Evolutionary conservation across 495 filamentous ascomycete species (phyloP).

Genomic region (Polyplosphaeria fusca): DNA sequence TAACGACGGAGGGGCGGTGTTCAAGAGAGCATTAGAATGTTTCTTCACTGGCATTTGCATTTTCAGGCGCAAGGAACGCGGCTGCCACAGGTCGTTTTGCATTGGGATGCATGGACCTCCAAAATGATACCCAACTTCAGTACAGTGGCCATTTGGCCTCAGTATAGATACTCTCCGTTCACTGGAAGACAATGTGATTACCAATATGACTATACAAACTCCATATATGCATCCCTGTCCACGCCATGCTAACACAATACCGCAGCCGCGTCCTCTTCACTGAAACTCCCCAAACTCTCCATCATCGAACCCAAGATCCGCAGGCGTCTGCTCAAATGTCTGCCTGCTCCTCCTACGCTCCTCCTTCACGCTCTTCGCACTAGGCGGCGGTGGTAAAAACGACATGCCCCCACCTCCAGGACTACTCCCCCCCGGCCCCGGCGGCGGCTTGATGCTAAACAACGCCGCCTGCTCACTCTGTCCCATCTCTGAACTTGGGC

Average conservation of each 20-base stretch:
- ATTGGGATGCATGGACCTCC: too few species aligned
- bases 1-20: too few species aligned
- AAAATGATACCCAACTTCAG: too few species aligned
- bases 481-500: slow-evolving; percentile 11
- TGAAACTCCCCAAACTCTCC: slow-evolving; percentile 55
- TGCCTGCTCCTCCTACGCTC: slow-evolving; percentile 42
- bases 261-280: slow-evolving; percentile 27
- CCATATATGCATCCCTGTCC: slow-evolving; percentile 1
- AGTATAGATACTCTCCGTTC: too few species aligned
- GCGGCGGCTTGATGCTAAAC: slow-evolving; percentile 50
- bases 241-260: slow-evolving; percentile 21
- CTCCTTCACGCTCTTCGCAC: slow-evolving; percentile 44
- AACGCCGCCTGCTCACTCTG: slow-evolving; percentile 39
- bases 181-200: too few species aligned
- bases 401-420: slow-evolving; percentile 42
- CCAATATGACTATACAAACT: too few species aligned
- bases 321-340: slow-evolving; percentile 29
- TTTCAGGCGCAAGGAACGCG: too few species aligned
- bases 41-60: too few species aligned
- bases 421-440: slow-evolving; percentile 31
- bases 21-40: too few species aligned
- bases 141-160: too few species aligned
- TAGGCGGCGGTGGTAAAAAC: slow-evolving; percentile 62
- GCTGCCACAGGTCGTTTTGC: too few species aligned
- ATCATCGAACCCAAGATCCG: slow-evolving; percentile 50